phyloP scores from a whole-genome alignment of 495 filamentous ascomycete genomes.

The Entonaema liquescens region DNA sequence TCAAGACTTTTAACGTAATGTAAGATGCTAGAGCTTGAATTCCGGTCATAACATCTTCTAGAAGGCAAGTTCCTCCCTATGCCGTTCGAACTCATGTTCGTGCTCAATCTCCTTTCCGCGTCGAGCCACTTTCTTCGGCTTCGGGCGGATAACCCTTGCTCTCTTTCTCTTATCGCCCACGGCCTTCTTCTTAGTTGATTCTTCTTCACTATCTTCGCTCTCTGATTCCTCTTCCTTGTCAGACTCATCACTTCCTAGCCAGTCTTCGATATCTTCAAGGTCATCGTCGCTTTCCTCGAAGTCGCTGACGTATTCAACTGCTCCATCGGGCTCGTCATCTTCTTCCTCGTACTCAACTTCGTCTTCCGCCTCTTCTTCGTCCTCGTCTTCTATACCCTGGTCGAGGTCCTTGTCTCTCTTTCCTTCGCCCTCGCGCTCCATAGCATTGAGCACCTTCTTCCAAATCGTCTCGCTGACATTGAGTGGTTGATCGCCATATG shows the following conservation, averaged over 20 bases:
- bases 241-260: conserved; percentile 59
- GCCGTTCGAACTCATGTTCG: conserved; percentile 65
- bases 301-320: conserved; percentile 83
- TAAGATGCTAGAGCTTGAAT: conserved; percentile 4
- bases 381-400: conserved; percentile 83
- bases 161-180: conserved; percentile 75
- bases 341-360: conserved; percentile 72
- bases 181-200: conserved; percentile 52
- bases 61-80: conserved; percentile 52
- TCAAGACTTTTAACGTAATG: conserved; percentile 15
- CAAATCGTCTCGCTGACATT: conserved; percentile 94
- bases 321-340: conserved; percentile 71
- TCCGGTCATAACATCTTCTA: conserved; percentile 33
- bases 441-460: conserved; percentile 93
- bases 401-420: conserved; percentile 88
- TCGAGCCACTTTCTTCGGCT: conserved; percentile 70
- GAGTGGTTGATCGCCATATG: conserved; percentile 92
- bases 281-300: conserved; percentile 64
- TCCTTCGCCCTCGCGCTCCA: conserved; percentile 87
- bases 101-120: conserved; percentile 74
- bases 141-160: conserved; percentile 60
- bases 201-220: conserved; percentile 60
- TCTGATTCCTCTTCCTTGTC: conserved; percentile 58
- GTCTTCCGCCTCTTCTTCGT: conserved; percentile 73
- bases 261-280: conserved; percentile 59